These are phyloP conservation scores for Torrubiellomyces zombiae DNA, from an alignment of 2,329 filamentous ascomycete species.

Conservation along the genomic window DNA sequence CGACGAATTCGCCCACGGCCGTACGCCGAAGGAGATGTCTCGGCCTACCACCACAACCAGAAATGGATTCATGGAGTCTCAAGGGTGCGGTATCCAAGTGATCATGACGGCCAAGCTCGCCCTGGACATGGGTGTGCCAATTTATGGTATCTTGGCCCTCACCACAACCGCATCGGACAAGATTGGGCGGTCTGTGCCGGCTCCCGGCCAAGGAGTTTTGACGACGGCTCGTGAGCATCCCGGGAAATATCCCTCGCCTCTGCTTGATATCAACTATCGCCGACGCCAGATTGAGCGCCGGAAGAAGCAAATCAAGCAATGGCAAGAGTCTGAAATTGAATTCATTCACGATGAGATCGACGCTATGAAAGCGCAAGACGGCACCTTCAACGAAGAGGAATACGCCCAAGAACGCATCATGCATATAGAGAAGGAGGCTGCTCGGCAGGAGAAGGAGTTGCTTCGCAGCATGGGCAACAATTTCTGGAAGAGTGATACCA, in stretches of 20 bases:
- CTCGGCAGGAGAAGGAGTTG: slow-evolving; percentile 83
- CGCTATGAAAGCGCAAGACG: slow-evolving; percentile 69
- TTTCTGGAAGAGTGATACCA: slow-evolving; percentile 94
- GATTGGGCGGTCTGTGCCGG: slow-evolving; percentile 93
- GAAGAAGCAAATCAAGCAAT: slow-evolving; percentile 85
- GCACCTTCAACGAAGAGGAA: slow-evolving; percentile 62
- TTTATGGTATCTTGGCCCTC: slow-evolving; percentile 84
- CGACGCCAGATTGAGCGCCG: slow-evolving; percentile 87
- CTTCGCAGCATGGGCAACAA: slow-evolving; percentile 88
- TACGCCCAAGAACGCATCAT: slow-evolving; percentile 71
- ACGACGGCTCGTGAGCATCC: slow-evolving; percentile 84
- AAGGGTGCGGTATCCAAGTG: slow-evolving; percentile 94
- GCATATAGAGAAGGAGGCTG: slow-evolving; percentile 75
- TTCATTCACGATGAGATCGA: slow-evolving; percentile 85
- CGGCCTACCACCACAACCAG: slow-evolving; percentile 91
- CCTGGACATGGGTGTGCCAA: slow-evolving; percentile 95
- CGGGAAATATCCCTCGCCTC: slow-evolving; percentile 84
- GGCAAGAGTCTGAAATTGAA: slow-evolving; percentile 88
- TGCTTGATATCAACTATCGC: slow-evolving; percentile 95
- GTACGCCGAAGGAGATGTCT: slow-evolving; percentile 95
- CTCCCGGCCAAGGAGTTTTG: slow-evolving; percentile 89
- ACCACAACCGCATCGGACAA: slow-evolving; percentile 97
- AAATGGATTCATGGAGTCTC: slow-evolving; percentile 98
- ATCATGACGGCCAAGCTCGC: slow-evolving; percentile 97
- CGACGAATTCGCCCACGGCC: slow-evolving; percentile 87